Evolutionary conservation across 106 monocot species (phyloP).

Genomic region (Dioscorea alata): DNA sequence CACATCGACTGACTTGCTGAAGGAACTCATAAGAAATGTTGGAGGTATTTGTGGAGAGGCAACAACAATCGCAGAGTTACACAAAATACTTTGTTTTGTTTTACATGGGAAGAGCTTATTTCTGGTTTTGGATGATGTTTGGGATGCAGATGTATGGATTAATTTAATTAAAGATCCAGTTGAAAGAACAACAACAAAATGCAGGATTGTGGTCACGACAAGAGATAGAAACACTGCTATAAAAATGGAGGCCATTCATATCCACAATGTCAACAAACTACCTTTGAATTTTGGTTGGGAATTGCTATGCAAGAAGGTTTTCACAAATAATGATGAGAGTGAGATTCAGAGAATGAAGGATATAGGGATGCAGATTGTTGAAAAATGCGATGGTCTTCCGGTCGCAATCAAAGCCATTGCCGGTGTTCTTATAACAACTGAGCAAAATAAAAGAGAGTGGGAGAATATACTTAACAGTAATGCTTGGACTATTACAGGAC

Average conservation of each 20-base stretch:
- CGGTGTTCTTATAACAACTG: too few species aligned
- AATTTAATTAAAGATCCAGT: constrained; percentile 16
- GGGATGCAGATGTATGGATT: too few species aligned
- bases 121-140: too few species aligned
- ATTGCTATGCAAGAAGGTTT: constrained; percentile 16
- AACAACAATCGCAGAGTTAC: too few species aligned
- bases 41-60: too few species aligned
- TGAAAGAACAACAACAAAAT: not conserved
- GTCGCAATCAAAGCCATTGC: too few species aligned
- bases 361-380: constrained; percentile 22
- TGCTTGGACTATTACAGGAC: constrained; percentile 12
- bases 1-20: too few species aligned
- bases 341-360: constrained; percentile 11
- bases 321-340: too few species aligned
- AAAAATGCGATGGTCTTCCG: constrained; percentile 23
- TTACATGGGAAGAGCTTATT: too few species aligned
- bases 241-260: constrained; percentile 6
- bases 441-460: too few species aligned
- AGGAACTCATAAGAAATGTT: too few species aligned
- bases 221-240: constrained; percentile 14
- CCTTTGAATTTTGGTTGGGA: constrained; percentile 17
- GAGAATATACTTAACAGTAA: constrained; percentile 12
- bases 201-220: constrained; percentile 24
- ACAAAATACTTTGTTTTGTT: too few species aligned
- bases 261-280: constrained; percentile 10